Percentiles rank a stretch among this genome's conserved stretches.
Evolutionary conservation across 495 filamentous ascomycete genomes (phyloP).

Genomic region (Podospora tetraspora): DNA sequence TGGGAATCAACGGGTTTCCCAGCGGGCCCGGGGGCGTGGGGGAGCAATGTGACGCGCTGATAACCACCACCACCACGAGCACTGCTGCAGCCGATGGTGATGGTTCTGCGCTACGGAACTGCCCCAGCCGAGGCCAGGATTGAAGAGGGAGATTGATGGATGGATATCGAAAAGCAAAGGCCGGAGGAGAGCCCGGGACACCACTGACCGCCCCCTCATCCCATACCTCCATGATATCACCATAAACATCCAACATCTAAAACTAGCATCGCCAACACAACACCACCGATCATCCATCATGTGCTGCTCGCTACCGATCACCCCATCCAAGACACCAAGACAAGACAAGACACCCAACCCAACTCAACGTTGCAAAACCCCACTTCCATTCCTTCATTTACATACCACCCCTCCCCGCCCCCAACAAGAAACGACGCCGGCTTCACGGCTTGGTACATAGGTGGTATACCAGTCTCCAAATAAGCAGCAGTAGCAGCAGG

Average conservation of each 20-base stretch:
- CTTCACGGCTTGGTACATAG: not conserved
- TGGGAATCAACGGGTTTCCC: not conserved
- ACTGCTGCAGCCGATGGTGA: too few relatives aligned
- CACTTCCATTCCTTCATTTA: not conserved
- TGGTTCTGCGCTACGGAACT: not conserved
- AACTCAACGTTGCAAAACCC: not conserved
- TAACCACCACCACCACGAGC: not conserved
- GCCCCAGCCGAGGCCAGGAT: not conserved
- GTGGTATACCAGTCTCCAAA: not conserved
- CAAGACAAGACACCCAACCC: not conserved
- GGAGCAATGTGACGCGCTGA: not conserved
- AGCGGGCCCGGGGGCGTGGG: not conserved
- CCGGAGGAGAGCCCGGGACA: not conserved
- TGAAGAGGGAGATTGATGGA: not conserved
- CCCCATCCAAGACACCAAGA: not conserved
- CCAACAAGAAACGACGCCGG: not conserved
- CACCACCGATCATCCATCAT: not conserved
- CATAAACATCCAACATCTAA: not conserved
- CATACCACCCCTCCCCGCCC: not conserved
- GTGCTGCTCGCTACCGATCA: not conserved
- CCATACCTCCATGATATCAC: too few relatives aligned
- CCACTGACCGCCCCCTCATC: too few relatives aligned
- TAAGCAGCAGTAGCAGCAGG: not conserved
- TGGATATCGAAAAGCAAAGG: not conserved
- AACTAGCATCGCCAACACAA: not conserved